These are phyloP conservation scores for Ceratocystis ficicola DNA, from an alignment of 2,329 filamentous ascomycete genomes.

Conservation along the genomic window DNA sequence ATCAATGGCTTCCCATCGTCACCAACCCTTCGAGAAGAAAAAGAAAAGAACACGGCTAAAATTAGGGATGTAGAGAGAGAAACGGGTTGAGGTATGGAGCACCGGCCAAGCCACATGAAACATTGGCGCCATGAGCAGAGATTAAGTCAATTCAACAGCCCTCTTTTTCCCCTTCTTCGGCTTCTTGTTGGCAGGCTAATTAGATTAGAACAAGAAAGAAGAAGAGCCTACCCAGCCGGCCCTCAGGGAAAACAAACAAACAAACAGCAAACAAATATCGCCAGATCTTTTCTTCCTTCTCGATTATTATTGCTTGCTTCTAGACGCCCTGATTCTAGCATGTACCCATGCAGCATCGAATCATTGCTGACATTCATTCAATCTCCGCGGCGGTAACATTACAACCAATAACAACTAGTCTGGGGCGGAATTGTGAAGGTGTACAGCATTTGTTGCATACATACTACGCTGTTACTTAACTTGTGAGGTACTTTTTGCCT, in stretches of 20 bases:
- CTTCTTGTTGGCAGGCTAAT: not conserved
- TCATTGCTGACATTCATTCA: not conserved
- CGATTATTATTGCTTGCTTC: not conserved
- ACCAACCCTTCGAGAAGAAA: not conserved
- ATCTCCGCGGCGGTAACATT: not conserved
- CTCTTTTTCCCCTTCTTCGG: not conserved
- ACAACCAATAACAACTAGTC: not conserved
- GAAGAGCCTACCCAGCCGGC: not conserved
- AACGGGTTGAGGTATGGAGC: constrained; percentile 9
- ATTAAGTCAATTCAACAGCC: not conserved
- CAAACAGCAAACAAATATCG: constrained; percentile 7
- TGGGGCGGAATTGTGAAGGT: not conserved
- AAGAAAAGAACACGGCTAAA: not conserved
- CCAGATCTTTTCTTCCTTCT: not conserved
- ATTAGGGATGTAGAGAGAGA: not conserved
- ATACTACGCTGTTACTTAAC: too few relatives aligned
- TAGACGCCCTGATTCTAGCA: not conserved
- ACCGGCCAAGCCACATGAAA: constrained; percentile 20
- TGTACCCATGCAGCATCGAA: not conserved
- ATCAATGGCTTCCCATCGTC: not conserved
- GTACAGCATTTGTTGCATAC: not conserved
- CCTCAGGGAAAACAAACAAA: not conserved
- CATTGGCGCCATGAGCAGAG: constrained; percentile 14
- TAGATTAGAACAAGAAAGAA: not conserved
- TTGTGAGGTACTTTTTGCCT: too few relatives aligned